phyloP scores from a whole-genome alignment of 768 basidiomycete species.

The Pisolithus tinctorius region DNA sequence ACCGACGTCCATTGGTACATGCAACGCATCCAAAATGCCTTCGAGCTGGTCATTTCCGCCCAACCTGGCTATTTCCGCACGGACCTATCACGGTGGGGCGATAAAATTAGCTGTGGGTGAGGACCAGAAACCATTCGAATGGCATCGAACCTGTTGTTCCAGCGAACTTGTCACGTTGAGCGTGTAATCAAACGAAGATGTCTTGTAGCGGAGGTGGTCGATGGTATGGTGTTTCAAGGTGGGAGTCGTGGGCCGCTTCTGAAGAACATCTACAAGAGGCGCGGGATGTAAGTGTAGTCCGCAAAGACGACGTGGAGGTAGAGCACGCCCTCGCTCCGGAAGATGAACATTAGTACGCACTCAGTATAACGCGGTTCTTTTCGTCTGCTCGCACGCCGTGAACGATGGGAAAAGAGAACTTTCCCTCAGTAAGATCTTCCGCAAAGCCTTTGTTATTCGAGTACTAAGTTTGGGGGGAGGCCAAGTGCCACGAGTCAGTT shows the following conservation, averaged over 20 bases:
- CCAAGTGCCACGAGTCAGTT: background rate
- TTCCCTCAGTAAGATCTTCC: constrained; percentile 75
- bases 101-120: background rate
- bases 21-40: constrained; percentile 48
- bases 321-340: background rate
- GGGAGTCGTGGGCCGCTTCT: constrained; percentile 82
- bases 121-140: background rate
- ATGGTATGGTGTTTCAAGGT: constrained; percentile 81
- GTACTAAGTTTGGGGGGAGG: constrained; percentile 39
- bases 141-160: constrained; percentile 44
- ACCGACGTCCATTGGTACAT: constrained; percentile 27
- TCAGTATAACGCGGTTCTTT: constrained; percentile 74
- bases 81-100: constrained; percentile 27
- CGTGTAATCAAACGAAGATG: constrained; percentile 85
- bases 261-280: constrained; percentile 64
- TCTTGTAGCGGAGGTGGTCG: constrained; percentile 64
- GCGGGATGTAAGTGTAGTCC: background rate
- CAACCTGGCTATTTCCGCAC: constrained; percentile 59
- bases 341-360: constrained; percentile 36
- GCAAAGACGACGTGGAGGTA: background rate
- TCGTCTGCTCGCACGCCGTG: constrained; percentile 76
- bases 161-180: constrained; percentile 57
- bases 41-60: constrained; percentile 72
- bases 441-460: constrained; percentile 58
- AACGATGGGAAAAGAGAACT: constrained; percentile 75